Conservation (phyloP, 805 yeast species). For the Yarrowia alimentaria region DNA sequence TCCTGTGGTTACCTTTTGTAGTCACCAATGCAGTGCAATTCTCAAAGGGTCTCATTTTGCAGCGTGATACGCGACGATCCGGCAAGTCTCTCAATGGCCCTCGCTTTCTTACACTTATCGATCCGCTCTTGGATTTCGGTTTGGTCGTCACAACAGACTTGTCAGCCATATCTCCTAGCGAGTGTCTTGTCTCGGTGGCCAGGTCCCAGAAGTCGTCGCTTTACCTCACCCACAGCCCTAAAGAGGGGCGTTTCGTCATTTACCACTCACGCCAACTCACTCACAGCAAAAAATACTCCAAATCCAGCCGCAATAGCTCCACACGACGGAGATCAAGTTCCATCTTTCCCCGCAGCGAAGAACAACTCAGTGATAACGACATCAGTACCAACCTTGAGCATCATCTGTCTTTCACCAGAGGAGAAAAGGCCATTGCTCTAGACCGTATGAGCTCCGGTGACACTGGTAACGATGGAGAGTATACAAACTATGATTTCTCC, state of each 20-base stretch:
- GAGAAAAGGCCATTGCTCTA: conserved; percentile 32
- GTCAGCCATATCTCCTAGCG: conserved; percentile 58
- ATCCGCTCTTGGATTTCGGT: conserved; percentile 74
- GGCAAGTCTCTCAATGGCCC: conserved; percentile 30
- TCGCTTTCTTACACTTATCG: conserved; percentile 63
- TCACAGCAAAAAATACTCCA: conserved; percentile 26
- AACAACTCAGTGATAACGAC: conserved; percentile 28
- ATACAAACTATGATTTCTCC: conserved; percentile 19
- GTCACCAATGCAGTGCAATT: conserved; percentile 61
- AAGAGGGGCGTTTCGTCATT: conserved; percentile 48
- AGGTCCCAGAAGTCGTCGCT: conserved; percentile 43
- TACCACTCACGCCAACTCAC: conserved; percentile 55
- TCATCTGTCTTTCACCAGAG: conserved; percentile 29
- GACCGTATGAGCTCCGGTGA: conserved; percentile 32
- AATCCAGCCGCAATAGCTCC: conserved; percentile 23
- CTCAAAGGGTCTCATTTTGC: conserved; percentile 65
- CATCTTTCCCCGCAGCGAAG: conserved; percentile 18
- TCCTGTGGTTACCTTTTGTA: conserved; percentile 54
- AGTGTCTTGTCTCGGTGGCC: conserved; percentile 59
- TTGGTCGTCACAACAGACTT: conserved; percentile 68
- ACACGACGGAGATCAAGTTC: conserved; percentile 31
- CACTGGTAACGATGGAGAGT: conserved; percentile 24
- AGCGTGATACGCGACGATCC: conserved; percentile 44
- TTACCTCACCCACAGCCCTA: conserved; percentile 56
- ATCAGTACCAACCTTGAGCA: conserved; percentile 30